These are phyloP conservation scores for Phialophora macrospora DNA, from an alignment of 2,329 filamentous ascomycete species.

Conservation along the genomic window DNA sequence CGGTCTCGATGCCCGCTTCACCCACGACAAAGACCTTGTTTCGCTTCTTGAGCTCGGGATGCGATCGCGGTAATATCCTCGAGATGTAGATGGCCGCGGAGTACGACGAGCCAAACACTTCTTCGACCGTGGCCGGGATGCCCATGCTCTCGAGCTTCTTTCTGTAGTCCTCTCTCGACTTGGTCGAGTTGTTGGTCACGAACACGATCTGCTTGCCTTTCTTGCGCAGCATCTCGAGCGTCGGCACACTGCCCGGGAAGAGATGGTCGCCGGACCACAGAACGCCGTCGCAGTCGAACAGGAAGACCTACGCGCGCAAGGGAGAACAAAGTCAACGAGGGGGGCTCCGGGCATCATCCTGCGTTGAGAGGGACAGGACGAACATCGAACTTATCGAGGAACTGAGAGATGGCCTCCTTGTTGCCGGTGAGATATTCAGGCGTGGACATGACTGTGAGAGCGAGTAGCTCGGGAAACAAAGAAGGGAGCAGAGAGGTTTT, in stretches of 20 bases:
- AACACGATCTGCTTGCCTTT: conserved; percentile 92
- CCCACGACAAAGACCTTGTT: conserved; percentile 95
- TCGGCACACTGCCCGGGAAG: conserved; percentile 84
- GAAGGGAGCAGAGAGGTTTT: background rate
- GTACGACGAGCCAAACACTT: conserved; percentile 96
- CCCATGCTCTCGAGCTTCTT: conserved; percentile 84
- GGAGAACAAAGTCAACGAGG: conserved; percentile 20
- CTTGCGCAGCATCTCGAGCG: conserved; percentile 77
- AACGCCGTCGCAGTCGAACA: conserved; percentile 98
- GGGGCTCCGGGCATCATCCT: background rate
- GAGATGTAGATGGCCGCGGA: conserved; percentile 95
- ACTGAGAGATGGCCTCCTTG: conserved; percentile 74
- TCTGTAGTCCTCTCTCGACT: conserved; percentile 88
- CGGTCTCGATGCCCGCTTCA: conserved; percentile 87
- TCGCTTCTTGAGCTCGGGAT: conserved; percentile 60
- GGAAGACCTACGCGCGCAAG: conserved; percentile 68
- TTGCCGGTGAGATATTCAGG: conserved; percentile 77
- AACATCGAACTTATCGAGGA: conserved; percentile 90
- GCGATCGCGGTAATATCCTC: conserved; percentile 68
- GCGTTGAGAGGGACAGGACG: conserved; percentile 7
- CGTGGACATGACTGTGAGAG: conserved; percentile 36
- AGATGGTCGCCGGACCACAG: conserved; percentile 94
- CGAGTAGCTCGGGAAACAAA: background rate
- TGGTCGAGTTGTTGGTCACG: conserved; percentile 98
- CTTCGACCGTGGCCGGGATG: conserved; percentile 73